Base-by-base conservation (phyloP, 768 basidiomycete species). In the Cystoderma amianthinum region DNA sequence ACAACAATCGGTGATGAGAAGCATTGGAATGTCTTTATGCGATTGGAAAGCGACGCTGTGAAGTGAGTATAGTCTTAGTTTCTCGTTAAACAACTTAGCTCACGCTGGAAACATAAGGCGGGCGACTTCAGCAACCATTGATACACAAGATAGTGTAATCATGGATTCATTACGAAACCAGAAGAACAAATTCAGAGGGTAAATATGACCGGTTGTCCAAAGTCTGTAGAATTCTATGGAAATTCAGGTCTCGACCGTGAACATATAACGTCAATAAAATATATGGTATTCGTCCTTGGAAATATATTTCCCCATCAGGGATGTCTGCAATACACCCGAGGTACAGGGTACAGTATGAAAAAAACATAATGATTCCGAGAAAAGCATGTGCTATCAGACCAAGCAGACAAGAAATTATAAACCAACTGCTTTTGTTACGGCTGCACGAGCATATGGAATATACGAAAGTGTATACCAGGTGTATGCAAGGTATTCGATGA, bases 1-100 rank as follows among this genome's bases (percentile, higher is more conserved):
- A 85, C 86, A 10, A 96, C 92, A 0, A 93, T 98, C 38, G 86
- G 76, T 0, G 87, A 98, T 49, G 95, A 98, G 68, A 93, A 92
- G 64, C 68, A 79, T 48, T 94, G 89, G 88, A 98, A 98, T 61
- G 81, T 91, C 5, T 97, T 97, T 61, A 92, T 96, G 90, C 76
- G 92, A 13, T 63, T 92, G 9, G 62, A 71, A 3, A 77, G 66
- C 46, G 67, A 70, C 3, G 69, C 77, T 4, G 76, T 93, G 23
- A 67, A 68, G 89, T 90, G 49, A 45, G 80, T 67, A 23, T 32
- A 25, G 1, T 33, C 35, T 17, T 21, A 20, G 1, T 4, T 13
- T 36, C 32, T 30, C 15, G 10, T 30, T 15, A 30, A 9, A 30
- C 15, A 9, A 9, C 28, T 15, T 9, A 30, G 9, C 15, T 15